phyloP scores from a whole-genome alignment of 192 early-diverging fungal species.

The Entomortierella chlamydospora region DNA sequence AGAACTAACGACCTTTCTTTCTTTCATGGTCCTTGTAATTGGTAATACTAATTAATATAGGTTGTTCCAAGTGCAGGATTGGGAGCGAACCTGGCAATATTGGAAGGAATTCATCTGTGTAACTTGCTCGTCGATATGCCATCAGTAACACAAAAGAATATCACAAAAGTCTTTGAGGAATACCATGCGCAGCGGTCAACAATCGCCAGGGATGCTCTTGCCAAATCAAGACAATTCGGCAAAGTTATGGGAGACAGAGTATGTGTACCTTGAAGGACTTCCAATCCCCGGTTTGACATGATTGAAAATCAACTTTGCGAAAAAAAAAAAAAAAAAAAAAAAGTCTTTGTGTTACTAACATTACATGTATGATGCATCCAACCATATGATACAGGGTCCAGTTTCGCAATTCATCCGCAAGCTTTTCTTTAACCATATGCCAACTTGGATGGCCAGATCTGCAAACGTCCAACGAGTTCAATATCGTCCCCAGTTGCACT shows the following conservation, averaged over 20 bases:
- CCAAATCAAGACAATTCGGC: conserved; percentile 40
- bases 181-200: conserved; percentile 23
- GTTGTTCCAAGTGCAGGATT: conserved; percentile 49
- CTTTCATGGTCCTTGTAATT: background rate
- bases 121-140: conserved; percentile 37
- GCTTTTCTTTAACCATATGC: conserved; percentile 45
- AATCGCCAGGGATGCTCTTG: conserved; percentile 26
- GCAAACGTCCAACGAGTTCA: conserved; percentile 36
- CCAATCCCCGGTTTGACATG: no score
- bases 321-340: no score
- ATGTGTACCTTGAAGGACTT: conserved; percentile 7
- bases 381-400: conserved; percentile 30
- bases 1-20: no score
- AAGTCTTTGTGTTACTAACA: background rate
- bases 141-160: conserved; percentile 5
- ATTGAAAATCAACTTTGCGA: no score
- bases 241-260: conserved; percentile 52
- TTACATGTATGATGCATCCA: no score
- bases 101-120: conserved; percentile 44
- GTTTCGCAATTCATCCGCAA: conserved; percentile 34
- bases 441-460: conserved; percentile 25
- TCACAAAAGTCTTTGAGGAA: conserved; percentile 24
- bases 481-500: conserved; percentile 47
- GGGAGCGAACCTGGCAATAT: conserved; percentile 43
- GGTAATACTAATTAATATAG: background rate